Percentiles rank a stretch among this genome's conserved stretches.
These are phyloP conservation scores for Cucumis melo DNA, from an alignment of 306 rosid genomes.

Conservation along the genomic window DNA sequence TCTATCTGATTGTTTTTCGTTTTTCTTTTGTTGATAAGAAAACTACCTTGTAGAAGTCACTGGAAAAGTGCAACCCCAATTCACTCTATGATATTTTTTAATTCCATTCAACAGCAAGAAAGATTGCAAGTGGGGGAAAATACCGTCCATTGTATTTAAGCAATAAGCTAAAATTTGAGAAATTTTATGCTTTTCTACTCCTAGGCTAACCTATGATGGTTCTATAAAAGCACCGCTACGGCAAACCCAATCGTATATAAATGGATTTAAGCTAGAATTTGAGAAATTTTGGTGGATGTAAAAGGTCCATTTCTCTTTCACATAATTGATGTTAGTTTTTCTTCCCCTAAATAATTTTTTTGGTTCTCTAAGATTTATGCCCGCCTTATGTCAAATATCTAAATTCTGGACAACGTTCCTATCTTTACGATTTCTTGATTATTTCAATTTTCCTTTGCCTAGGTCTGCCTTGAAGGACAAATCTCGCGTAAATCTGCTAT, in stretches of 20 bases:
- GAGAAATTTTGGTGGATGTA: too few relatives aligned
- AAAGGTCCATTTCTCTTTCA: too few relatives aligned
- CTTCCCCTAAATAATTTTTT: neutral
- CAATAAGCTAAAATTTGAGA: too few relatives aligned
- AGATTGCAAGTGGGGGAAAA: neutral
- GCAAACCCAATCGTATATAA: too few relatives aligned
- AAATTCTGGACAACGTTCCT: neutral
- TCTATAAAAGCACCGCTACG: too few relatives aligned
- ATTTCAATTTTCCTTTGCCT: neutral
- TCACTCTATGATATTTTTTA: neutral
- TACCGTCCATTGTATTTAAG: neutral
- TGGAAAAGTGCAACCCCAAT: too few relatives aligned
- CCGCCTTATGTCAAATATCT: neutral
- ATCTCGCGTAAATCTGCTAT: constrained; percentile 76
- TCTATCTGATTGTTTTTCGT: neutral
- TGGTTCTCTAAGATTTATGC: neutral
- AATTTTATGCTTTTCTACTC: too few relatives aligned
- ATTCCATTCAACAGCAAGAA: neutral
- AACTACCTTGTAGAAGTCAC: neutral
- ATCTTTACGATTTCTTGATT: neutral
- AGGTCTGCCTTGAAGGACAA: constrained; percentile 88
- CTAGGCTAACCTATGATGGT: too few relatives aligned
- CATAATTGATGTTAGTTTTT: too few relatives aligned
- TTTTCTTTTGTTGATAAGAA: too few relatives aligned
- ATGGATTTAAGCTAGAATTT: too few relatives aligned